phyloP scores from a whole-genome alignment of 352 stramenopile species.

The Halophytophthora polymorphica region DNA sequence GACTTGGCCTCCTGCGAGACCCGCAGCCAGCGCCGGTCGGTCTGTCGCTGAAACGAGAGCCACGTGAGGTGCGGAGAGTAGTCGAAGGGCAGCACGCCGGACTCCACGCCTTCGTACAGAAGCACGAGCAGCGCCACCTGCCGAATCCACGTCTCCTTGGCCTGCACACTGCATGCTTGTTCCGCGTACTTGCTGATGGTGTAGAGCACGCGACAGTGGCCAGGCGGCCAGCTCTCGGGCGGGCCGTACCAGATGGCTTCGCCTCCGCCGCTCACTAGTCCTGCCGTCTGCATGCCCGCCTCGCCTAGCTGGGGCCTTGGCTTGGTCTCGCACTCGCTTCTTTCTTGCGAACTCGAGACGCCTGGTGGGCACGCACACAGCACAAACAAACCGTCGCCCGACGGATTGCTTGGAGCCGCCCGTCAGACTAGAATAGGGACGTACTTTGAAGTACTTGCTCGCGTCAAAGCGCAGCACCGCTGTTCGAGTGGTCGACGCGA shows the following conservation, averaged over 20 bases:
- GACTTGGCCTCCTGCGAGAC: conserved; percentile 95
- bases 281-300: neutral
- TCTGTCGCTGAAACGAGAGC: conserved; percentile 87
- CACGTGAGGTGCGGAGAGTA: conserved; percentile 92
- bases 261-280: conserved; percentile 7
- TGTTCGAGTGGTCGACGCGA: too few species aligned
- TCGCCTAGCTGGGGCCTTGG: neutral
- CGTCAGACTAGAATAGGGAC: too few species aligned
- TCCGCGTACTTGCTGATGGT: conserved; percentile 93
- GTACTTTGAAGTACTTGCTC: too few species aligned
- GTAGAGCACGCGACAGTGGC: conserved; percentile 95
- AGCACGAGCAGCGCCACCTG: conserved; percentile 94
- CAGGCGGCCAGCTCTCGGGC: conserved; percentile 72
- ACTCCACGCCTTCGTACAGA: conserved; percentile 95
- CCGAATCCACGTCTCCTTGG: conserved; percentile 92
- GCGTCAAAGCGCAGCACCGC: too few species aligned
- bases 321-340: too few species aligned
- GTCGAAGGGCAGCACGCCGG: conserved; percentile 93
- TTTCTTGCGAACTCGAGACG: too few species aligned
- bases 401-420: too few species aligned
- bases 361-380: too few species aligned
- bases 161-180: conserved; percentile 76
- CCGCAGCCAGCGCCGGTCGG: conserved; percentile 84
- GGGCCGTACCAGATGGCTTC: conserved; percentile 53
- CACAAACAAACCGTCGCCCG: too few species aligned